These are phyloP conservation scores for Gossypium lobatum DNA, from an alignment of 441 rosid species.

Conservation along the genomic window DNA sequence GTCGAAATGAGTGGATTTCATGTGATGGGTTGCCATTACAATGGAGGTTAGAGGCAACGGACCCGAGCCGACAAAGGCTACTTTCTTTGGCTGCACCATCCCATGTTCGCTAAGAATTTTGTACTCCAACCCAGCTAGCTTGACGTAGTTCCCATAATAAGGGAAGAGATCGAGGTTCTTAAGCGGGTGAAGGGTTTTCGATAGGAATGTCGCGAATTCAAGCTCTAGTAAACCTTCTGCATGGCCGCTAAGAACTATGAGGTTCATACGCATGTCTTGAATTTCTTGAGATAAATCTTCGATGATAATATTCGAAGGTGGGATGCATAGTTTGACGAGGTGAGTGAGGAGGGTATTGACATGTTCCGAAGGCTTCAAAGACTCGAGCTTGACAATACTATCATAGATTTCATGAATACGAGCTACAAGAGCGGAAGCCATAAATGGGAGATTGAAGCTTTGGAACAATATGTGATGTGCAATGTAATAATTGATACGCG, in stretches of 20 bases:
- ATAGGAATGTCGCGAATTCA: constrained; percentile 28
- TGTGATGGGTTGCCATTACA: constrained; percentile 32
- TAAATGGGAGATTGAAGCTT: background rate
- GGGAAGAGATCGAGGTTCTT: constrained; percentile 32
- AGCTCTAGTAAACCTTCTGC: constrained; percentile 36
- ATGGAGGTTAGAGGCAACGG: constrained; percentile 39
- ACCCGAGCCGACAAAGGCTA: constrained; percentile 42
- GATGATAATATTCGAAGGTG: constrained; percentile 26
- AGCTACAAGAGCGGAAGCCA: constrained; percentile 27
- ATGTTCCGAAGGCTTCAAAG: constrained; percentile 32
- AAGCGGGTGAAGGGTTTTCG: constrained; percentile 24
- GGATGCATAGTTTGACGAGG: constrained; percentile 33
- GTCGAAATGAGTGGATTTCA: constrained; percentile 28
- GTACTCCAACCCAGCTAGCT: constrained; percentile 31
- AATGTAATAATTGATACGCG: background rate
- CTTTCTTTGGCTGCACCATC: constrained; percentile 26
- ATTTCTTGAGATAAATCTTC: constrained; percentile 15
- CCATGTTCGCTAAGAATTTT: constrained; percentile 26
- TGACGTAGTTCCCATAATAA: constrained; percentile 33
- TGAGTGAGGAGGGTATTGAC: constrained; percentile 31
- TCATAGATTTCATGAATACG: constrained; percentile 16
- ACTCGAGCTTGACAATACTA: constrained; percentile 30
- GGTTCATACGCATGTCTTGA: constrained; percentile 24
- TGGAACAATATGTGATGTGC: background rate
- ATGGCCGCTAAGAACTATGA: constrained; percentile 25